Conservation (phyloP, 441 rosid species). For the Biscutella laevigata region DNA sequence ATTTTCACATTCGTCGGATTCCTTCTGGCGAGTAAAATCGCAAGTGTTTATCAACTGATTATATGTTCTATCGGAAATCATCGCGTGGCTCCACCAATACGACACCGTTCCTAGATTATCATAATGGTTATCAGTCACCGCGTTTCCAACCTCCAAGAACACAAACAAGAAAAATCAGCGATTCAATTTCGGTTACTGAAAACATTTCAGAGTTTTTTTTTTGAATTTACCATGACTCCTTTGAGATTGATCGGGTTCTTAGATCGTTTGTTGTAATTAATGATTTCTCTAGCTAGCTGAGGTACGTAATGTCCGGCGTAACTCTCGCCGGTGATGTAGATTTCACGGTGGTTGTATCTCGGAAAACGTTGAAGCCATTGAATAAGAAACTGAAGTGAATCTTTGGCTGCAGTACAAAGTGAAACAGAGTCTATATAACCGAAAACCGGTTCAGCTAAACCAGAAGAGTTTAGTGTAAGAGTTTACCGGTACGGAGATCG, state of each 20-base stretch:
- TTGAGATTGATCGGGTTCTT: slow-evolving; percentile 58
- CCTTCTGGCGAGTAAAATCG: slow-evolving; percentile 67
- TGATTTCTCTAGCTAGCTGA: slow-evolving; percentile 72
- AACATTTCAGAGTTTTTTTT: not conserved
- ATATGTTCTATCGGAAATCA: slow-evolving; percentile 86
- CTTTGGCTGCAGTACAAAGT: slow-evolving; percentile 49
- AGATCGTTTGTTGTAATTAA: slow-evolving; percentile 47
- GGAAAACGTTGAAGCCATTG: slow-evolving; percentile 79
- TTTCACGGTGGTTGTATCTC: slow-evolving; percentile 55
- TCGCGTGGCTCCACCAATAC: slow-evolving; percentile 99
- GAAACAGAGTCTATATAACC: not conserved
- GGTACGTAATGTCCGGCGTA: slow-evolving; percentile 99
- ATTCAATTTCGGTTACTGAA: not conserved
- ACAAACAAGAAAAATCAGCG: no score
- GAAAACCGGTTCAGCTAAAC: not conserved
- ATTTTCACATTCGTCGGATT: slow-evolving; percentile 81
- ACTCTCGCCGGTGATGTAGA: slow-evolving; percentile 85
- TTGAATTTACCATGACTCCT: slow-evolving; percentile 76
- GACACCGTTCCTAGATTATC: slow-evolving; percentile 93
- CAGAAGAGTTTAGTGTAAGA: not conserved
- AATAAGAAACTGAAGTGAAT: slow-evolving; percentile 62
- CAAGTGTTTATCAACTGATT: slow-evolving; percentile 72
- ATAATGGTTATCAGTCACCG: slow-evolving; percentile 82
- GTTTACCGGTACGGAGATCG: slow-evolving; percentile 69
- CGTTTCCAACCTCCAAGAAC: slow-evolving; percentile 99